Base-by-base conservation (phyloP, 345 rosid species). In the Kandelia obovata region DNA sequence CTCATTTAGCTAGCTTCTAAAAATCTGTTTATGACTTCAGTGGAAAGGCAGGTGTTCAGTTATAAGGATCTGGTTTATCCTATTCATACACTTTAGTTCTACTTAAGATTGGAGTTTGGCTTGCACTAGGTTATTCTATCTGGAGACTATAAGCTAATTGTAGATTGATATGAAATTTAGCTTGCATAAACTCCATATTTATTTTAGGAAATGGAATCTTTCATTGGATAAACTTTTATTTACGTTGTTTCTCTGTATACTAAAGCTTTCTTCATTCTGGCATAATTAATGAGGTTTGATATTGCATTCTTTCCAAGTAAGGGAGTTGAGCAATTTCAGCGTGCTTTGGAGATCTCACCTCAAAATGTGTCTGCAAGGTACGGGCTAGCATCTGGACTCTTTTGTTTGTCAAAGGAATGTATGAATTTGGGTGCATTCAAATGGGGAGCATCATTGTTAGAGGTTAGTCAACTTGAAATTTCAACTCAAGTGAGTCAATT, bases 361-460 rank as follows among this genome's bases (percentile, higher is more conserved):
- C 81, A 84, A 66, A 86, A 87, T 81, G 72, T 88, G 55, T 79
- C 98, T 64, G 96, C 88, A 75, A 86, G 76, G 77, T 86, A 87
- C 75, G 97, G 99, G 66, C 85, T 90, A 73, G 93, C 94, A 58
- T 85, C 94, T 79, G 96, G 89, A 66, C 80, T 88, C 75, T 86
- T 90, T 75, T 84, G 93, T 68, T 86, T 85, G 87, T 84, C 96
- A 74, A 92, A 90, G 74, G 92, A 95, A 81, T 87, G 92, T 57
- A 82, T 88, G 65, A 82, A 81, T 80, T 73, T 84, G 73, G 99
- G 99, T 46, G 93, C 97, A 60, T 90, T 88, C 75, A 77, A 71
- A 70, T 89, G 97, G 99, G 96, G 86, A 66, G 88, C 96, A 71
- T 89, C 96, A 60, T 79, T 95, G 53, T 78, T 95, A 59, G 88